Base-by-base conservation (phyloP, 495 filamentous ascomycete species). In the Corynascus novoguineensis region DNA sequence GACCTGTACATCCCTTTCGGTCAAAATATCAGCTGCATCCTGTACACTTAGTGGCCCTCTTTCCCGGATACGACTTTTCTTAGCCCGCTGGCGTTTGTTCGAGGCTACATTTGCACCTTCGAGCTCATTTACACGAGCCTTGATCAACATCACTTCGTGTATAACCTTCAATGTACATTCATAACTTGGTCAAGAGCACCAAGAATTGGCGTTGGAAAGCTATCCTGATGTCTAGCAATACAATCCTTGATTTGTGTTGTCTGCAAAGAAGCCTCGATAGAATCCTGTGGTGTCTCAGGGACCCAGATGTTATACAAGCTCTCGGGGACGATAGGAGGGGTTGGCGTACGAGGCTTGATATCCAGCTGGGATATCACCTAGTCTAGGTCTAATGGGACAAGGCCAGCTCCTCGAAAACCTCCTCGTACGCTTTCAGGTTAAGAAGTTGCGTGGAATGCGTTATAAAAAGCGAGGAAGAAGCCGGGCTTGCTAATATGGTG, bases 291-390 rank as follows among this genome's bases (percentile, higher is more conserved):
- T 2, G 52, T 60, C 47, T 34, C 22, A 5, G 17, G n/a, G 21
- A 50, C 48, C 40, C 27, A 58, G 34, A 31, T 12, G 34, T 34
- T 21, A 21, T 57, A 15, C 44, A 24, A 6, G 35, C 45, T n/a
- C n/a, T n/a, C n/a, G 2, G 45, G 45, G 22, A 35, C 51, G 55
- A 34, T 52, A 5, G 48, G 32, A 1, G 55, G 55, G 3, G 49
- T 48, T 47, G 49, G 56, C 2, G 56, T 59, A 9, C 8, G 27
- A 8, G 32, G 49, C 29, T 21, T 17, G 3, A 49, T 32, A 19
- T 57, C 59, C 5, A 61, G 41, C 22, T 49, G 17, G 14, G 60
- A 62, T 12, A 62, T 55, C 29, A 62, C 60, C 38, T 24, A 51
- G 24, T 62, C 29, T 15, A 50, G 35, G 32, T 62, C 37, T 1